Evolutionary conservation across 345 rosid genomes (phyloP), one percentile per base, ranked within the genome.

Genomic region (Eucalyptus microcorys): DNA sequence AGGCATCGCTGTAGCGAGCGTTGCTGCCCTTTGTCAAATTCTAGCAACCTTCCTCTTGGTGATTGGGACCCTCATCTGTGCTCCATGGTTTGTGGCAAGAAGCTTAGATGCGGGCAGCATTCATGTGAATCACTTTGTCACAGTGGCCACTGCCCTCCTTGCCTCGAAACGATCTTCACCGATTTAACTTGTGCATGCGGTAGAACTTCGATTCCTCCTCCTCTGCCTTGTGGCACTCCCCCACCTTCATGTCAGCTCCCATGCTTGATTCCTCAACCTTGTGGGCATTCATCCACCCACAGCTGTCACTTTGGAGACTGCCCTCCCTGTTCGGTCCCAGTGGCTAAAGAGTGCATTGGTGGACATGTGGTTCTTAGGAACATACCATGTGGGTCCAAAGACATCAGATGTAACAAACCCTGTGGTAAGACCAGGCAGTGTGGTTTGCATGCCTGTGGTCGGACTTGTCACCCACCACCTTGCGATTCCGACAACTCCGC

Each of bases 291-390:
- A 83, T 93, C 99, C 71, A 92, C 97, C n/a, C 99, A 98, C 89
- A 94, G 96, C 91, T 98, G 98, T 92, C 99, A 98, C 93, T 96
- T 96, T 91, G 99, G 99, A 52, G 99, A 98, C 87, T 98, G 99
- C 91, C 99, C 98, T 24, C 96, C 99, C 86, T 98, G 99, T 91
- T 95, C 99, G 26, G 95, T 95, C 49, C 99, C 99, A 47, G 93
- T 96, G 79, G 98, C 97, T 66, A 98, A 97, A 92, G 97, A 96
- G 89, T 97, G 99, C 59, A 93, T 95, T 71, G 99, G 99, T 85
- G 98, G 99, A 37, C 99, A 97, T 90, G 98, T 97, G 91, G 94
- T 98, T 92, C 97, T 98, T 45, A 93, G 99, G 91, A 98, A 98
- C 93, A 95, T 98, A 91, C 99, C 98, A 55, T 98, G 99, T 92